These are phyloP conservation scores for Xylaria sp. DNA, from an alignment of 2,329 filamentous ascomycete species.

Conservation along the genomic window DNA sequence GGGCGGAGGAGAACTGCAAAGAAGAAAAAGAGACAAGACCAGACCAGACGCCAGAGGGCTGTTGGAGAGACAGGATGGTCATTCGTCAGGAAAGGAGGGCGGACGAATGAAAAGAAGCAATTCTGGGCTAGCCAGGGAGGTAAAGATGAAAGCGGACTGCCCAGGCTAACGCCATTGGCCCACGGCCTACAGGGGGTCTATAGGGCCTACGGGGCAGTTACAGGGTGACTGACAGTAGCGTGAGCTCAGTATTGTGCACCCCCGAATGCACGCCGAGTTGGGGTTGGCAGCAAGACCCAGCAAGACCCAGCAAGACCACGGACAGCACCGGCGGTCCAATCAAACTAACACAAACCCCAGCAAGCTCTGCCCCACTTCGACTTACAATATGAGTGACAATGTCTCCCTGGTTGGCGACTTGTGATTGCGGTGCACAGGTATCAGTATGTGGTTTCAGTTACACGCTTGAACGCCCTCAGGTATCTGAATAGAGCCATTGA, in stretches of 20 bases:
- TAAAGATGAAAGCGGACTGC: slow-evolving; percentile 35
- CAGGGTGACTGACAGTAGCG: slow-evolving; percentile 20
- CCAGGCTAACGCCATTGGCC: slow-evolving; percentile 18
- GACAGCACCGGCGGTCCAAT: slow-evolving; percentile 21
- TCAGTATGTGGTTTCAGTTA: not conserved
- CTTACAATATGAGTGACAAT: not conserved
- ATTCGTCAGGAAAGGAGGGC: slow-evolving; percentile 37
- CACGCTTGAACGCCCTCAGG: not conserved
- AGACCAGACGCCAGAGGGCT: slow-evolving; percentile 23
- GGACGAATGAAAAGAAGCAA: slow-evolving; percentile 40
- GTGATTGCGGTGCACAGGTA: not conserved
- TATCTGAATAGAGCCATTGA: not conserved
- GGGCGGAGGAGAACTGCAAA: slow-evolving; percentile 28
- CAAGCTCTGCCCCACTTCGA: slow-evolving; percentile 14
- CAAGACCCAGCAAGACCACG: not conserved
- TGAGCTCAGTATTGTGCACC: slow-evolving; percentile 7
- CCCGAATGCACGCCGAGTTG: not conserved
- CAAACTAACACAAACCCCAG: not conserved
- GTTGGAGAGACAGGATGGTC: slow-evolving; percentile 32
- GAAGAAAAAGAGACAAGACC: slow-evolving; percentile 15
- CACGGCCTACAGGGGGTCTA: not conserved
- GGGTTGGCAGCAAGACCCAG: slow-evolving; percentile 6
- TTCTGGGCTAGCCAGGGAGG: slow-evolving; percentile 33
- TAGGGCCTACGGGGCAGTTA: not conserved
- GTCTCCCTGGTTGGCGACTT: no score